Conservation (phyloP, 768 basidiomycete species). For the Calocybe cyanea region DNA sequence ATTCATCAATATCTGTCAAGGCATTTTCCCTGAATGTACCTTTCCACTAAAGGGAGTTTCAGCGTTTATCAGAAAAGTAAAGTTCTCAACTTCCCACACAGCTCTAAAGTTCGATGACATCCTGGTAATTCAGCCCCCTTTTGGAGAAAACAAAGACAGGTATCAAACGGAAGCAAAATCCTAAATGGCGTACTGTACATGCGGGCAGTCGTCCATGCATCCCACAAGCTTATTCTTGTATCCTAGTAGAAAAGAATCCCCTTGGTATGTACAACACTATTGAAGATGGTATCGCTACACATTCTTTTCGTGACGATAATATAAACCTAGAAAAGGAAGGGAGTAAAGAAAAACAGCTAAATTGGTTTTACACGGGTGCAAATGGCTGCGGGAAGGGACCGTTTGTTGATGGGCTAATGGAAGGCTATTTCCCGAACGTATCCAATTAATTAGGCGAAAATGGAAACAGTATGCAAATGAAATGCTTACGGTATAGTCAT, state of each 20-base stretch:
- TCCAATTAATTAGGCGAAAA: neutral
- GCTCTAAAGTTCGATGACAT: slow-evolving; percentile 1
- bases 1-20: slow-evolving; percentile 1
- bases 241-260: too few species aligned
- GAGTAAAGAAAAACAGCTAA: neutral
- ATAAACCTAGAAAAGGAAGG: neutral
- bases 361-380: neutral
- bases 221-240: neutral
- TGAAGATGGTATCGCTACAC: too few species aligned
- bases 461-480: neutral
- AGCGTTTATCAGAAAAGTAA: neutral
- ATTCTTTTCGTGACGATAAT: too few species aligned
- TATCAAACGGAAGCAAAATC: too few species aligned
- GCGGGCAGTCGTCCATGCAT: neutral
- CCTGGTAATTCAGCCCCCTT: slow-evolving; percentile 4
- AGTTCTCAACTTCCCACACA: neutral
- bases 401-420: neutral
- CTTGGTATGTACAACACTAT: too few species aligned
- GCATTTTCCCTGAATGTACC: slow-evolving; percentile 2
- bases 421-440: neutral
- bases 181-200: neutral
- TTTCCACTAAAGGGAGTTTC: neutral
- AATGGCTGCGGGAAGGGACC: neutral
- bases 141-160: slow-evolving; percentile 6
- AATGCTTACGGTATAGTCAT: slow-evolving; percentile 14